Evolutionary conservation across 257 asterid genomes (phyloP).

Genomic region (Rauvolfia tetraphylla): DNA sequence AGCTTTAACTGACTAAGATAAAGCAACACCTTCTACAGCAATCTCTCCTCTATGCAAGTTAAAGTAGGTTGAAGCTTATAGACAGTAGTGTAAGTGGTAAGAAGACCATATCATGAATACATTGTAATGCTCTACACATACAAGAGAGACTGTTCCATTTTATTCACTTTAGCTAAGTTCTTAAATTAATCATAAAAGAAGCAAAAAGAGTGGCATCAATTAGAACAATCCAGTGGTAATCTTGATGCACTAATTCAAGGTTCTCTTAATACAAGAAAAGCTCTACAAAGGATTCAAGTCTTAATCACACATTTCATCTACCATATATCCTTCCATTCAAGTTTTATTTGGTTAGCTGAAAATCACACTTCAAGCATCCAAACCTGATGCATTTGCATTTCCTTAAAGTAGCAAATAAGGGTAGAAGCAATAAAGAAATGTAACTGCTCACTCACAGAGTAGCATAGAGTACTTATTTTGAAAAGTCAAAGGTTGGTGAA

Average conservation of each 20-base stretch:
- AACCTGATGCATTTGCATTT: background rate
- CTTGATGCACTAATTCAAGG: slow-evolving; percentile 1
- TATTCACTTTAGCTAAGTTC: background rate
- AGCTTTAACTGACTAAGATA: background rate
- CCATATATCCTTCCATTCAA: background rate
- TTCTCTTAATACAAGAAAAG: background rate
- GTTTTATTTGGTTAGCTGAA: background rate
- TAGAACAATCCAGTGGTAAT: background rate
- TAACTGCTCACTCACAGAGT: background rate
- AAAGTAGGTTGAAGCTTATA: background rate
- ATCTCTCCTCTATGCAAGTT: background rate
- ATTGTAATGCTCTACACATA: background rate
- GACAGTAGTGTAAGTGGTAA: background rate
- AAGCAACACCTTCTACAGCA: background rate
- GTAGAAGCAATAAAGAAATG: background rate
- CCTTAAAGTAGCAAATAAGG: background rate
- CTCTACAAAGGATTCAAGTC: background rate
- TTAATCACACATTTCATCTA: background rate
- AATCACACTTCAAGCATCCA: background rate
- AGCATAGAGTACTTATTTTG: background rate
- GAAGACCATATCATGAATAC: background rate
- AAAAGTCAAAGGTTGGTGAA: background rate
- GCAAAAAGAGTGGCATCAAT: background rate
- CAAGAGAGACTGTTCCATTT: background rate
- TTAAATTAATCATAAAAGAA: background rate